Base-by-base conservation (phyloP, 164 flowering plant species). In the Platanus orientalis region DNA sequence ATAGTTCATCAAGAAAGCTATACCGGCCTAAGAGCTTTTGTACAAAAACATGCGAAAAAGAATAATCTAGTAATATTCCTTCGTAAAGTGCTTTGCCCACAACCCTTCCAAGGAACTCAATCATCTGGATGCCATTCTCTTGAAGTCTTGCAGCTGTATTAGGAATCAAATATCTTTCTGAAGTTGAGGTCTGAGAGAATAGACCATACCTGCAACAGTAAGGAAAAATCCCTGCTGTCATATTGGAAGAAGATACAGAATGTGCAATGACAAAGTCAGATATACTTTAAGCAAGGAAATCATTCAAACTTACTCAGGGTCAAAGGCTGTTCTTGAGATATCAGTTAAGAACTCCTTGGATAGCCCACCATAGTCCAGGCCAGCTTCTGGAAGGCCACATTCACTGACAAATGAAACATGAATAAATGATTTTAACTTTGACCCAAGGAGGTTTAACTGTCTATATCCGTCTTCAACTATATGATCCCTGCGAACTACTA, bases 41-140 rank as follows among this genome's bases (percentile, higher is more conserved):
- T 11, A 95, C 86, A 76, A 95, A 95, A 60, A 92, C 92, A 78
- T 76, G 99, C 27, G 99, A 89, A 79, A 95, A 95, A n/a, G 88
- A 88, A 74, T 92, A 92, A 70, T 95, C 97, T 23, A 95, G 82
- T 32, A 95, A 77, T 51, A 95, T 88, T 70, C 97, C 99, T 83
- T 95, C 99, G 75, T 95, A 95, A n/a, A 95, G 92, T 54, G 97
- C 97, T 82, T 95, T 95, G 14, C 99, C 99, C 78, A 95, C 99
- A 76, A 95, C 75, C 81, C 87, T 87, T 69, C 99, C 99, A 62
- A 95, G 88, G 73, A 95, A 95, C 74, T 95, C 99, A 75, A 95
- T 88, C 97, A 88, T 86, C 73, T 83, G 92, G 45, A 90, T 69
- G 44, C 97, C 96, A 74, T 95, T 89, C 25, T 88, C 94, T 56